Conservation (phyloP, 345 rosid species). For the Melastoma malabathricum region DNA sequence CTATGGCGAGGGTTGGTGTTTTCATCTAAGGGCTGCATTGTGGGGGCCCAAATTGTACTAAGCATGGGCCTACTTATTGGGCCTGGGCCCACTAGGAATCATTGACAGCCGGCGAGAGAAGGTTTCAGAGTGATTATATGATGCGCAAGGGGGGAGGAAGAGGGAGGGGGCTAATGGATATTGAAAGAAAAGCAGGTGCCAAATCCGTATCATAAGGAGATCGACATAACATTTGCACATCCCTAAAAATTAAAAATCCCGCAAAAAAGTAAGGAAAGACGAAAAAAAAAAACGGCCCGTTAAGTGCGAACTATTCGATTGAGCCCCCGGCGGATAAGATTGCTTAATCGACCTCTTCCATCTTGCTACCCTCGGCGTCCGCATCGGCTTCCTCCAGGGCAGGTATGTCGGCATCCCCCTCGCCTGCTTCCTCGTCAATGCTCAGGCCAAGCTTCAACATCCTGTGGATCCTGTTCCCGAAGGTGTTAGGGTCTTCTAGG, state of each 20-base stretch:
- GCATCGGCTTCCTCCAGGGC: slow-evolving; percentile 59
- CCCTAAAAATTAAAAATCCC: background rate
- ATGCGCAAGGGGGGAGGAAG: background rate
- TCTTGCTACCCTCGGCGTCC: slow-evolving; percentile 76
- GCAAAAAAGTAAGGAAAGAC: background rate
- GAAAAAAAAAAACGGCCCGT: background rate
- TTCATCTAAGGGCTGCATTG: no score
- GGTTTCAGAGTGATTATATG: no score
- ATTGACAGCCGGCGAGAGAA: no score
- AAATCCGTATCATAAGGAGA: background rate
- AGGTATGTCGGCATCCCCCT: slow-evolving; percentile 64
- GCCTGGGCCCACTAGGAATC: no score
- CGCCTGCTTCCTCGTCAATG: slow-evolving; percentile 68
- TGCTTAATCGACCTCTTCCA: slow-evolving; percentile 75
- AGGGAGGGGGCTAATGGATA: background rate
- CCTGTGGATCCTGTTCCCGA: slow-evolving; percentile 77
- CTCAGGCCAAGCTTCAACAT: slow-evolving; percentile 75
- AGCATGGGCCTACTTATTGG: no score
- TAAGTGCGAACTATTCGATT: background rate
- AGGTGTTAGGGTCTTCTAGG: slow-evolving; percentile 82
- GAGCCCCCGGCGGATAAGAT: background rate
- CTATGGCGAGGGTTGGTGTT: no score
- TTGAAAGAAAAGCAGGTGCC: background rate
- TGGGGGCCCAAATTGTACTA: no score
- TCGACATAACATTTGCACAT: background rate